A percentile compares a stretch with the other conserved stretches of the same genome.
Conservation (phyloP, 2,329 filamentous ascomycete genomes). For the Clarireedia paspali region DNA sequence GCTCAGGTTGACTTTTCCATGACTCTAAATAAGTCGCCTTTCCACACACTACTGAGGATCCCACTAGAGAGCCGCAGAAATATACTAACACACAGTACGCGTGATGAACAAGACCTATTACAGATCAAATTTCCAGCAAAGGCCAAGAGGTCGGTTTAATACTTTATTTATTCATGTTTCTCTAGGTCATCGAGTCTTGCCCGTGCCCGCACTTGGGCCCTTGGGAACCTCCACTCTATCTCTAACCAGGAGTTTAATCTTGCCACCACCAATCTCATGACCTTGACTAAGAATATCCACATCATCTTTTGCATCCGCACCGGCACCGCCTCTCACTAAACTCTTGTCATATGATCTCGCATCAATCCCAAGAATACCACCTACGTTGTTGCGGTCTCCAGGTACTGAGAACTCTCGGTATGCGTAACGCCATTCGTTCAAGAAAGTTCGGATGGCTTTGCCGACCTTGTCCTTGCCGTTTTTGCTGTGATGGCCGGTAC, state of each 20-base stretch:
- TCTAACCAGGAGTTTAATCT: slow-evolving; percentile 56
- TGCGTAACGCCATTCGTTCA: slow-evolving; percentile 93
- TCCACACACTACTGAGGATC: too few species aligned
- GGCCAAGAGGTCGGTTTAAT: slow-evolving; percentile 11
- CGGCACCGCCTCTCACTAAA: slow-evolving; percentile 36
- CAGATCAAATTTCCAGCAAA: too few species aligned
- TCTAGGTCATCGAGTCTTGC: slow-evolving; percentile 19
- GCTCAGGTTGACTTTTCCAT: too few species aligned
- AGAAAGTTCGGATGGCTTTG: slow-evolving; percentile 81
- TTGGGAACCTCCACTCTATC: slow-evolving; percentile 31
- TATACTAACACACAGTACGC: too few species aligned
- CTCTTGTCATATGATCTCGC: slow-evolving; percentile 60
- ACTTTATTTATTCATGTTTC: slow-evolving; percentile 24
- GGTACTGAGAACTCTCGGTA: slow-evolving; percentile 95
- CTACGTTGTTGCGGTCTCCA: slow-evolving; percentile 77
- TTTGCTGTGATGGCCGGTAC: slow-evolving; percentile 95
- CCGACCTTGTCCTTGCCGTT: slow-evolving; percentile 98
- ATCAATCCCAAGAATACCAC: slow-evolving; percentile 66
- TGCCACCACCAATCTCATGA: slow-evolving; percentile 56
- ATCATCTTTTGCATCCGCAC: slow-evolving; percentile 31
- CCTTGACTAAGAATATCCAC: slow-evolving; percentile 54
- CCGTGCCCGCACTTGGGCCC: slow-evolving; percentile 18
- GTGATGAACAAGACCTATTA: too few species aligned
- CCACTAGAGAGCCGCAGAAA: too few species aligned
- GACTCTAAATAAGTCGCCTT: too few species aligned